A percentile compares a stretch with the other conserved stretches of the same genome.
These are phyloP conservation scores for Flaveria sonorensis DNA, from an alignment of 129 eudicot genomes.

Conservation along the genomic window DNA sequence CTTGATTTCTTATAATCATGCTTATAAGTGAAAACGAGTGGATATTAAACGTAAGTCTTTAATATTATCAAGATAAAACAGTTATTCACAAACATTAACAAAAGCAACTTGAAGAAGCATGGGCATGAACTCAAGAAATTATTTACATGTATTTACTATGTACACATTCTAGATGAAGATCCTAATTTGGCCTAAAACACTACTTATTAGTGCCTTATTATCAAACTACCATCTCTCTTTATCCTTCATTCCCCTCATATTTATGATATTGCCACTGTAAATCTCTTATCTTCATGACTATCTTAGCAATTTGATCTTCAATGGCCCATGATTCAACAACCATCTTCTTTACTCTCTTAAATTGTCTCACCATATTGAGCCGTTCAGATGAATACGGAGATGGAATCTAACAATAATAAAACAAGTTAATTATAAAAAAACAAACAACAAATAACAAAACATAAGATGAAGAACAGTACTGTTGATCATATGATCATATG, in stretches of 20 bases:
- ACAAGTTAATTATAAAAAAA: neutral
- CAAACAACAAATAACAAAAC: neutral
- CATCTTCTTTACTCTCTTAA: conserved; percentile 71
- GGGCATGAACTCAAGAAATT: neutral
- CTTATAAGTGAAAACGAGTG: too few species aligned
- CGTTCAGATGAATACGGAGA: conserved; percentile 70
- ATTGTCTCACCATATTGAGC: conserved; percentile 63
- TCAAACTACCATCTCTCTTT: neutral
- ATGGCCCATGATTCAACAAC: conserved; percentile 43
- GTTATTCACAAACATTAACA: too few species aligned
- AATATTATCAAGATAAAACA: too few species aligned
- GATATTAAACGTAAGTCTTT: too few species aligned
- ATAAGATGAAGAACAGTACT: neutral
- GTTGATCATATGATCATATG: neutral
- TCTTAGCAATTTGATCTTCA: conserved; percentile 38
- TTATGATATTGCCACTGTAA: conserved; percentile 28
- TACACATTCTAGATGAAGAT: conserved; percentile 16
- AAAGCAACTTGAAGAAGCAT: neutral
- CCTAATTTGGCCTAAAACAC: neutral
- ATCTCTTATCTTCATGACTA: conserved; percentile 34
- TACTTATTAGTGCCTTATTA: conserved; percentile 13
- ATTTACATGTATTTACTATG: conserved; percentile 16
- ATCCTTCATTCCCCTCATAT: neutral
- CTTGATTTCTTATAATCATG: too few species aligned
- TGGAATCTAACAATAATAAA: conserved; percentile 50